Evolutionary conservation across 179 eudicot species (phyloP), one percentile per base, ranked within the genome.

Genomic region (Camellia oleifera): DNA sequence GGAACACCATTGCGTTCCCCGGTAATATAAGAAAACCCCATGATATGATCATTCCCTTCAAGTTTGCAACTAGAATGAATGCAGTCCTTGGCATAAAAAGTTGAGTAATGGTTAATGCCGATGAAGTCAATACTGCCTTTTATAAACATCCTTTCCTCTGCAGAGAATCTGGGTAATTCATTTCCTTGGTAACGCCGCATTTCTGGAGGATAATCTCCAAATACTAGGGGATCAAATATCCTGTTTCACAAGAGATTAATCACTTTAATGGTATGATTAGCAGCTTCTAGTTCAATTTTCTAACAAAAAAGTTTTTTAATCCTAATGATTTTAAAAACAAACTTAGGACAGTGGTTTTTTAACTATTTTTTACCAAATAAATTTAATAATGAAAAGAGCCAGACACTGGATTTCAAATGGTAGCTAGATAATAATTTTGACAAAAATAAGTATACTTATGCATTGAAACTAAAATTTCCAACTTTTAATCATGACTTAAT

Each of bases 81-180:
- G 80, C 98, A 95, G 61, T 95, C 98, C 80, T 89, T 82, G 14
- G 91, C 90, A 81, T 93, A 95, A 1, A 89, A 77, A 44, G 92
- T 69, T 18, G 92, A 69, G 76, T 95, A 95, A 81, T 95, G 97
- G 79, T 93, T 95, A 53, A 95, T 77, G 32, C 97, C 98, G 52
- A 95, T n/a, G 58, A 91, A 95, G 66, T 93, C 98, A 4, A 88
- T 79, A 75, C 98, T 93, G 74, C 89, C 89, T 78, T 81, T 92
- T 70, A 93, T 42, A 50, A 81, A 75, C 3, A 62, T n/a, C 15
- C 4, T 83, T 81, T 95, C 97, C 46, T 93, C 90, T 40, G 78
- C 13, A 7, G 89, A 81, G 82, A 93, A 93, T 3, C 42, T 76
- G 15, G 98, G 98, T 42, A 95, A 58, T 63, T 87, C 81, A 0